A percentile compares a stretch with the other conserved stretches of the same genome.
These are phyloP conservation scores for Cystofilobasidium ferigula DNA, from an alignment of 768 basidiomycete species.

Conservation along the genomic window DNA sequence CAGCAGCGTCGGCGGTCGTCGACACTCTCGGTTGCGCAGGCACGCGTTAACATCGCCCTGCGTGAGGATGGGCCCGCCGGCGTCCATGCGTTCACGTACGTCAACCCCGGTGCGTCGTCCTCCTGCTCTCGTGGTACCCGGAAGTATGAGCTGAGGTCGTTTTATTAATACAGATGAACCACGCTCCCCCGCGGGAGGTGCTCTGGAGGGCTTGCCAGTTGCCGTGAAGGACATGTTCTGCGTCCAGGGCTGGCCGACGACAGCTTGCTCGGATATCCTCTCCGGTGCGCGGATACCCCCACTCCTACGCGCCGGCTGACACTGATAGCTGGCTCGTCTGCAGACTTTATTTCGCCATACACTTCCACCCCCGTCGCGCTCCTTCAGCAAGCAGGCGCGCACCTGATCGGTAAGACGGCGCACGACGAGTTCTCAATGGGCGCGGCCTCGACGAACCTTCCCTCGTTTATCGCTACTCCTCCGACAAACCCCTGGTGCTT, in stretches of 20 bases:
- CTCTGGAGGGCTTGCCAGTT: slow-evolving; percentile 35
- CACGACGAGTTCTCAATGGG: slow-evolving; percentile 99
- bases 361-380: slow-evolving; percentile 72
- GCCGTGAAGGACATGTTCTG: slow-evolving; percentile 84
- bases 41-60: slow-evolving; percentile 10
- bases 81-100: slow-evolving; percentile 16
- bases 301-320: not conserved
- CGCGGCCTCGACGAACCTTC: slow-evolving; percentile 67
- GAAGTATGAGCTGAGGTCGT: not conserved
- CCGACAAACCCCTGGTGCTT: slow-evolving; percentile 14
- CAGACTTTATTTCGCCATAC: slow-evolving; percentile 68
- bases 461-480: slow-evolving; percentile 39
- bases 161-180: not conserved
- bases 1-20: not conserved
- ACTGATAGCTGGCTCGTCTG: not conserved
- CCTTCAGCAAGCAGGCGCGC: slow-evolving; percentile 53
- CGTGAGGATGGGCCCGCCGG: slow-evolving; percentile 14
- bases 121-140: not conserved
- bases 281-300: slow-evolving; percentile 44
- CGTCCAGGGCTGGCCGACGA: slow-evolving; percentile 53
- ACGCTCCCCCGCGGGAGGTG: not conserved
- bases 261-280: slow-evolving; percentile 70
- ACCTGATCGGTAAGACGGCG: slow-evolving; percentile 77
- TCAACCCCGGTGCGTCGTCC: slow-evolving; percentile 2
- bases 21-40: slow-evolving; percentile 10